Conservation (phyloP, 257 asterid species). For the Solanum virginianum region DNA sequence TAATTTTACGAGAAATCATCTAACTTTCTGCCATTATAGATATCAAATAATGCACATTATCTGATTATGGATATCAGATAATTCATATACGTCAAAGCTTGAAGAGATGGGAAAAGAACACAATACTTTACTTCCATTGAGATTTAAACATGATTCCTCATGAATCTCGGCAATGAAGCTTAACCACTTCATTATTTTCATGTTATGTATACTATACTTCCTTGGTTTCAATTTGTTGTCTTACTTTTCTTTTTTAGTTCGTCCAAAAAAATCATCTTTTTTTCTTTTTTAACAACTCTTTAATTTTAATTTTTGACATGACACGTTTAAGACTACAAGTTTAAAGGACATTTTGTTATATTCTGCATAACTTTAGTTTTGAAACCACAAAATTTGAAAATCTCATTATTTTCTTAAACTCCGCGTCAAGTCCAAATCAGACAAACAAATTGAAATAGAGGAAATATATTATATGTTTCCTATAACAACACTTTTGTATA, state of each 20-base stretch:
- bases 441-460: background rate
- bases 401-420: background rate
- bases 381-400: background rate
- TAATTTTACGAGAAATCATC: background rate
- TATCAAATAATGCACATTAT: background rate
- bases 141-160: background rate
- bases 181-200: background rate
- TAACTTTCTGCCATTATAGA: background rate
- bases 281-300: background rate
- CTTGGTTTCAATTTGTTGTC: background rate
- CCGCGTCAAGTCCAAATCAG: background rate
- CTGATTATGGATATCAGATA: background rate
- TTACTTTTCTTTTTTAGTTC: background rate
- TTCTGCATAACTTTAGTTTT: background rate
- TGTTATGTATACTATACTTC: no score
- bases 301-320: background rate
- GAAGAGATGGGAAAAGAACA: background rate
- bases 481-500: background rate
- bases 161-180: background rate
- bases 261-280: background rate
- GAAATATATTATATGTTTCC: background rate
- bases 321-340: background rate
- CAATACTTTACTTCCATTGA: background rate
- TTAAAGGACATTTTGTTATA: background rate
- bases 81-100: background rate